Conservation (phyloP, 768 basidiomycete genomes). For the Boletus tylopilopsis region DNA sequence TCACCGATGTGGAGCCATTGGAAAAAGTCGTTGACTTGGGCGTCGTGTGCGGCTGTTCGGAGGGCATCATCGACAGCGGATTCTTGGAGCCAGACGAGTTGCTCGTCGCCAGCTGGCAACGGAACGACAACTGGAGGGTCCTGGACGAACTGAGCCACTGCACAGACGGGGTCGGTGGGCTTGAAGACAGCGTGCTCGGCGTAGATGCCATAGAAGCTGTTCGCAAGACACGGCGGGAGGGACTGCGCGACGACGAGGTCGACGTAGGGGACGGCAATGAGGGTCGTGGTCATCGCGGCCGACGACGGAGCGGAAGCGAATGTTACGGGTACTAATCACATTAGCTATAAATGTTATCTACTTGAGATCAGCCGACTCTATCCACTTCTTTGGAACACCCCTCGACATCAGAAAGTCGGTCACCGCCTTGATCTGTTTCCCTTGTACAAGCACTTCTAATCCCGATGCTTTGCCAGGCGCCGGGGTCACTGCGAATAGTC, state of each 20-base stretch:
- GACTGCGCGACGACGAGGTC: slow-evolving; percentile 12
- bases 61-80: slow-evolving; percentile 47
- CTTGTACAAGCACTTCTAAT: slow-evolving; percentile 79
- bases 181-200: slow-evolving; percentile 50
- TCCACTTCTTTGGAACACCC: slow-evolving; percentile 83
- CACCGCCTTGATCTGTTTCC: slow-evolving; percentile 69
- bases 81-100: slow-evolving; percentile 62
- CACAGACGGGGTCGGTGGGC: slow-evolving; percentile 39
- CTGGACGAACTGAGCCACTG: slow-evolving; percentile 12
- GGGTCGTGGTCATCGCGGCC: slow-evolving; percentile 7
- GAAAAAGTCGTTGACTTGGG: slow-evolving; percentile 38
- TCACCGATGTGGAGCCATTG: slow-evolving; percentile 26
- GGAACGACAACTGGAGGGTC: slow-evolving; percentile 4
- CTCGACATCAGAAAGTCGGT: slow-evolving; percentile 60
- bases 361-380: slow-evolving; percentile 52
- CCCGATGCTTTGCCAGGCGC: slow-evolving; percentile 54
- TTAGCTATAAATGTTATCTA: too few species aligned
- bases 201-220: slow-evolving; percentile 55
- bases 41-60: slow-evolving; percentile 28
- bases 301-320: neutral
- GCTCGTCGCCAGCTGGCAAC: slow-evolving; percentile 29
- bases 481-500: slow-evolving; percentile 48
- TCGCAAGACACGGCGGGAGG: slow-evolving; percentile 41
- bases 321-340: too few species aligned
- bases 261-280: slow-evolving; percentile 23